Evolutionary conservation across 345 rosid species (phyloP), one percentile per base, ranked within the genome.

Genomic region (Clausena lansium): DNA sequence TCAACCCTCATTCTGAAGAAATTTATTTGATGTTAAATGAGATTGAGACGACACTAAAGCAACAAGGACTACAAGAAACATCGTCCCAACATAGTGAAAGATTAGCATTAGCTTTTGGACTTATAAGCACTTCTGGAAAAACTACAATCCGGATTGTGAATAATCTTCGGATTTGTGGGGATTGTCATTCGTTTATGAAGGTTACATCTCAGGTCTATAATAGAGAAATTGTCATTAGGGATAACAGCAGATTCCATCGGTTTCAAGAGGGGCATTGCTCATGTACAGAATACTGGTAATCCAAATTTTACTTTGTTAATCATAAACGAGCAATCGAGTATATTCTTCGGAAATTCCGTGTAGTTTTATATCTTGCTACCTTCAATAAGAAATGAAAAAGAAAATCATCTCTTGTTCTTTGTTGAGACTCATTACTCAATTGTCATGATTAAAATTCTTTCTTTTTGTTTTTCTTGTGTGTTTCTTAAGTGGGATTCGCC

Each of bases 21-120:
- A 50, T 28, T 47, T 28, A 36, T 55, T 78, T 74, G 57, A 74
- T 70, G 39, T 62, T 80, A 36, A 60, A 73, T 22, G 80, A 80
- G 63, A 71, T 70, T 1, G 64, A 77, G 9, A 45, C 45, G 59
- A 73, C 78, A 57, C 55, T 67, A 30, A 35, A 20, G 67, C 30
- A 20, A 38, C 22, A 36, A 14, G 57, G 62, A 41, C 61, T 17
- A 57, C 67, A 71, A 7, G 80, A 47, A 25, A 38, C 55, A 7
- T 61, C 79, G 7, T 77, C 57, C 15, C 84, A 35, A 6, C 84
- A 84, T 14, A 27, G 82, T 9, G 84, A 84, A 65, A 78, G 76
- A 36, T 76, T 81, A 32, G 83, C 87, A 8, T 63, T 76, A 36
- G 84, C 84, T 41, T 81, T 76, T 72, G 81, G 79, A 66, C 77